These are phyloP conservation scores for Jatropha multifida DNA, from an alignment of 441 rosid genomes.

Conservation along the genomic window DNA sequence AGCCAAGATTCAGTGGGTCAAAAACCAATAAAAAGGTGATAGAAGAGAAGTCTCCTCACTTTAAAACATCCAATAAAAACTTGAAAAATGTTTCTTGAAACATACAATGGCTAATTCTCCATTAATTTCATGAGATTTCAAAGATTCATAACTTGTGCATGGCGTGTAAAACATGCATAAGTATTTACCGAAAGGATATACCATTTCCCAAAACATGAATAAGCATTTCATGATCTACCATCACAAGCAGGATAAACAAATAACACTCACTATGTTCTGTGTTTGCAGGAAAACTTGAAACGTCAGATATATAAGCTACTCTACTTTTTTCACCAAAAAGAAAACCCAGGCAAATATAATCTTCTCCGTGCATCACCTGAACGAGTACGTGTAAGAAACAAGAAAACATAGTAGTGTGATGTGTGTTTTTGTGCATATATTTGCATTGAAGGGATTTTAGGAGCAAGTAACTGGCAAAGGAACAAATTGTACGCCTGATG, in stretches of 20 bases:
- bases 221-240: background rate
- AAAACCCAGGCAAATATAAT: constrained; percentile 81
- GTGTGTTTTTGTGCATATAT: constrained; percentile 1
- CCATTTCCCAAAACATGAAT: no score
- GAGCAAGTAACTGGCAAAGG: constrained; percentile 79
- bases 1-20: background rate
- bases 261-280: constrained; percentile 71
- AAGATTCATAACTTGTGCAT: background rate
- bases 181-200: background rate
- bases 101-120: background rate
- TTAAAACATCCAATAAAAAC: background rate
- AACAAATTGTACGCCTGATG: constrained; percentile 65
- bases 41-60: background rate
- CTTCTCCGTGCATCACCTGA: constrained; percentile 99
- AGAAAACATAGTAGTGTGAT: constrained; percentile 11
- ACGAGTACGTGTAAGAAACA: constrained; percentile 14
- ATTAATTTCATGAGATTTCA: background rate
- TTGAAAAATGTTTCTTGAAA: background rate
- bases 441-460: constrained; percentile 19
- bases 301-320: constrained; percentile 93
- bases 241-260: background rate
- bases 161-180: background rate
- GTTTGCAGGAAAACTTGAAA: constrained; percentile 72
- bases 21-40: background rate
- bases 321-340: constrained; percentile 80